A percentile compares a stretch with the other conserved stretches of the same genome.
phyloP scores from a whole-genome alignment of 2,329 filamentous ascomycete genomes.

The Colletotrichum trifolii region DNA sequence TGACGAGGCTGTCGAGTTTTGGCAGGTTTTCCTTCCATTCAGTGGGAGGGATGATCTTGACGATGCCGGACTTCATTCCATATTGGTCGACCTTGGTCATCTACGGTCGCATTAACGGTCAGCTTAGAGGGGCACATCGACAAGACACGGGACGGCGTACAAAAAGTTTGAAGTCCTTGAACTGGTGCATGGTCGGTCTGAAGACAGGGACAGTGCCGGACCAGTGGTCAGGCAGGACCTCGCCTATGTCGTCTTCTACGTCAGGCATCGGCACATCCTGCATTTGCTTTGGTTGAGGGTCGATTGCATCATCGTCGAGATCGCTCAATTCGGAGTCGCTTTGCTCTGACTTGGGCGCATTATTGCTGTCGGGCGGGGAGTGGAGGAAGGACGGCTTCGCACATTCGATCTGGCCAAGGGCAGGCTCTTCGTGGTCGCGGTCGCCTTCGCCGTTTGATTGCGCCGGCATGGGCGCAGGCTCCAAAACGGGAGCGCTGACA shows the following conservation, averaged over 20 bases:
- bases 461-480: conserved; percentile 44
- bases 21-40: conserved; percentile 92
- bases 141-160: conserved; percentile 60
- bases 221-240: conserved; percentile 87
- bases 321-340: conserved; percentile 76
- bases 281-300: conserved; percentile 38
- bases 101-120: conserved; percentile 50
- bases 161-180: conserved; percentile 91
- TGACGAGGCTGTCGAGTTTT: conserved; percentile 84
- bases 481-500: conserved; percentile 60
- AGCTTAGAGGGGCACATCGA: conserved; percentile 38
- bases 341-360: conserved; percentile 66
- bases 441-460: conserved; percentile 39
- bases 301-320: conserved; percentile 65
- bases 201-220: conserved; percentile 94
- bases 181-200: conserved; percentile 94
- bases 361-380: conserved; percentile 74
- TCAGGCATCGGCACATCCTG: conserved; percentile 40
- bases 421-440: conserved; percentile 38
- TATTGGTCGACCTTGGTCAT: conserved; percentile 89
- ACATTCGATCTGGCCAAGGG: conserved; percentile 46
- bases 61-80: conserved; percentile 96
- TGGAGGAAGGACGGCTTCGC: conserved; percentile 63
- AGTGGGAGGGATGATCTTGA: conserved; percentile 92
- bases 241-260: conserved; percentile 70